Base-by-base conservation (phyloP, 129 eudicot species). In the Tanacetum coccineum region DNA sequence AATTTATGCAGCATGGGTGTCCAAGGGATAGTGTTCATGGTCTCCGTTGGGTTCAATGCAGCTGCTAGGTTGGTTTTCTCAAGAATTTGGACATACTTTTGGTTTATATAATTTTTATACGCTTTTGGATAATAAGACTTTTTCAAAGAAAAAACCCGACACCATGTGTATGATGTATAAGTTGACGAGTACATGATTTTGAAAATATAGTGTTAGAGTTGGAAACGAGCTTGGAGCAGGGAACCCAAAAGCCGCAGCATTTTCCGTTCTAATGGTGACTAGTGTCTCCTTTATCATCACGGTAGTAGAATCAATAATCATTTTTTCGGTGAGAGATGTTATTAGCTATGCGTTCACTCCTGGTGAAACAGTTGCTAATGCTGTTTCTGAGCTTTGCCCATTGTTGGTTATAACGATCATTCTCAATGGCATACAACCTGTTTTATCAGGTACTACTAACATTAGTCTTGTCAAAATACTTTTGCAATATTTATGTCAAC, bases 321-420 rank as follows among this genome's bases (percentile, higher is more conserved):
- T 92, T 39, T 71, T 87, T 10, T 75, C 77, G 0, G 65, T 76
- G 70, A 85, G 95, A 28, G 78, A 92, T 65, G 77, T 78, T 21
- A 73, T 92, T 14, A 86, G 96, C 78, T 86, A 92, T 49, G 85
- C 80, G 9, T 92, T 88, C 81, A 92, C 98, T 0, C 59, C 66
- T 0, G 98, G 98, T 4, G 81, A 82, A 51, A 67, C 61, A 0
- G 95, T 88, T 13, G 87, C 96, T 1, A 59, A 83, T 21, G 95
- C 91, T 3, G 96, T 92, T 13, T 84, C 98, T 0, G 98, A 92
- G 9, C 91, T 92, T 64, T 81, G 91, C 73, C 98, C 98, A 1
- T 76, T 92, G 42, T 55, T 92, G 22, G 98, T 91, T 3, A 67
- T 82, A n/a, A n/a, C n/a, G n/a, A n/a, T n/a, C n/a, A n/a, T n/a